Percentiles rank a stretch among this genome's conserved stretches.
Conservation (phyloP, 495 filamentous ascomycete genomes). For the Lentithecium fluviatile region DNA sequence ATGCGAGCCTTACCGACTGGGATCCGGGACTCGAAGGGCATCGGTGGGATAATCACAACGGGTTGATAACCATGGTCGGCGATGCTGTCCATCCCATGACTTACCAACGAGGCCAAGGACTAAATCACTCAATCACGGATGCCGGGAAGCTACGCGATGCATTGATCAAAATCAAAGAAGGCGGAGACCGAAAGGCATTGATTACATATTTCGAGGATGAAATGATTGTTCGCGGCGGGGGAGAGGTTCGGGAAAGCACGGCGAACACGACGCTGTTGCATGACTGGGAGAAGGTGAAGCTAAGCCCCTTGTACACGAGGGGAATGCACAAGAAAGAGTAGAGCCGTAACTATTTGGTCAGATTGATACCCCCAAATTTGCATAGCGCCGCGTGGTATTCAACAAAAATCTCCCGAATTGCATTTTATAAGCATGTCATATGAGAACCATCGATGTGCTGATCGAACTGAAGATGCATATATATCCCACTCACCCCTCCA, state of each 20-base stretch:
- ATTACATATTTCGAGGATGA: constrained; percentile 43
- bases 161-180: constrained; percentile 35
- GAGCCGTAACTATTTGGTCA: too few relatives aligned
- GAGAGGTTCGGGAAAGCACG: constrained; percentile 36
- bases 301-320: constrained; percentile 28
- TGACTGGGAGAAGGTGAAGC: constrained; percentile 42
- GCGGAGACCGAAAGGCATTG: constrained; percentile 11
- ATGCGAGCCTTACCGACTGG: constrained; percentile 32
- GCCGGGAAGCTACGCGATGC: constrained; percentile 39
- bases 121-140: constrained; percentile 52
- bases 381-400: too few relatives aligned
- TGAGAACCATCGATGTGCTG: too few relatives aligned
- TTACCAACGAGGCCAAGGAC: constrained; percentile 52
- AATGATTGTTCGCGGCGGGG: constrained; percentile 38
- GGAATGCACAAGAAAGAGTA: constrained; percentile 13
- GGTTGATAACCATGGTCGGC: constrained; percentile 50
- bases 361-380: too few relatives aligned
- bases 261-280: constrained; percentile 44
- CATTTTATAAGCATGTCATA: too few relatives aligned
- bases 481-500: too few relatives aligned
- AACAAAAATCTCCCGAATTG: too few relatives aligned
- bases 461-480: too few relatives aligned
- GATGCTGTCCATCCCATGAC: constrained; percentile 56
- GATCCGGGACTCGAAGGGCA: constrained; percentile 32
- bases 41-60: constrained; percentile 47